These are phyloP conservation scores for Kwoniella pini DNA, from an alignment of 768 basidiomycete species.

Conservation along the genomic window DNA sequence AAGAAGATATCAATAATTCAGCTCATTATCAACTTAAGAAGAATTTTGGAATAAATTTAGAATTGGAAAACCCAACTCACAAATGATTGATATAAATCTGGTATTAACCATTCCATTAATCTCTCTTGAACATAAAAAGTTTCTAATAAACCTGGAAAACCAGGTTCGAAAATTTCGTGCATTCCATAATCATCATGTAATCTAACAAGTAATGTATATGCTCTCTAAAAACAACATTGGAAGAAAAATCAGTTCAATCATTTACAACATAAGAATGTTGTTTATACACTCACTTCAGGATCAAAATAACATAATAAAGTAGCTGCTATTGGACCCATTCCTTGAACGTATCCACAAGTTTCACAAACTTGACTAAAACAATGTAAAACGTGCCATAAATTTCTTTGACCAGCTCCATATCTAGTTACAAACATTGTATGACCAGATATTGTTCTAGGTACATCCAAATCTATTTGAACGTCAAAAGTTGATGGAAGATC, in stretches of 20 bases:
- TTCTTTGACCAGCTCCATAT: slow-evolving; percentile 93
- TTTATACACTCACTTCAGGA: slow-evolving; percentile 68
- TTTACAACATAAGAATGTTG: too few species aligned
- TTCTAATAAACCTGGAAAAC: slow-evolving; percentile 93
- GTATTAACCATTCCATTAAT: slow-evolving; percentile 82
- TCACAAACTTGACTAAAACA: slow-evolving; percentile 81
- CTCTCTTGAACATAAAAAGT: slow-evolving; percentile 95
- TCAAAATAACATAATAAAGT: slow-evolving; percentile 91
- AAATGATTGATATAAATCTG: slow-evolving; percentile 81
- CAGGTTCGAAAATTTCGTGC: slow-evolving; percentile 85
- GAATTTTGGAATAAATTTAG: too few species aligned
- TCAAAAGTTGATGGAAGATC: slow-evolving; percentile 86
- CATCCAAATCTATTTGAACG: slow-evolving; percentile 96
- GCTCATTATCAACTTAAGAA: too few species aligned
- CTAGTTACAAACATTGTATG: slow-evolving; percentile 93
- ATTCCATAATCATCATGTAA: slow-evolving; percentile 84
- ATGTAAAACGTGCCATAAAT: slow-evolving; percentile 91
- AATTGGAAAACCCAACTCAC: too few species aligned
- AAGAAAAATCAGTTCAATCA: neutral
- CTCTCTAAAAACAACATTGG: slow-evolving; percentile 58
- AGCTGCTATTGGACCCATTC: slow-evolving; percentile 97
- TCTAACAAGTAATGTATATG: slow-evolving; percentile 79
- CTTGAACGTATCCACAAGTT: slow-evolving; percentile 93
- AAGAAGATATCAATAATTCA: neutral
- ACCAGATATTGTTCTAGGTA: slow-evolving; percentile 91